Base-by-base conservation (phyloP, 2,329 filamentous ascomycete genomes). In the Aureobasidium mangrovei region DNA sequence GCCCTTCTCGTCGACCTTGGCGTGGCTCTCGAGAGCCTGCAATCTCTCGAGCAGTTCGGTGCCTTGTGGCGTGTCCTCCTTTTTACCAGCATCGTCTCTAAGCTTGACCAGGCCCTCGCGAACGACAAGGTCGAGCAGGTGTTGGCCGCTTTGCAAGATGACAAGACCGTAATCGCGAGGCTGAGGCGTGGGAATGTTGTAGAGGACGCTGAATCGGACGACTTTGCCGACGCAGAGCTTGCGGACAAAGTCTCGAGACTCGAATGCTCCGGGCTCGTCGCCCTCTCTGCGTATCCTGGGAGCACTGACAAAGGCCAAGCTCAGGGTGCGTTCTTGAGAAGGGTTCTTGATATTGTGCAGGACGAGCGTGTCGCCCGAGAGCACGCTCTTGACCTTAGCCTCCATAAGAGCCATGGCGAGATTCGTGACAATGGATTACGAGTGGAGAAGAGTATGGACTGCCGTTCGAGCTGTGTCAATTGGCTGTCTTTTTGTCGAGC, bases 71-170 rank as follows among this genome's bases (percentile, higher is more conserved):
- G 84, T 83, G 56, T 96, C 90, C 61, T 96, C 91, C 67, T 91
- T 93, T 60, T 86, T 85, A 58, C 90, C 91, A 56, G 91, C 91
- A 70, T 98, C 93, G 64, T 98, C 93, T 60, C 93, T 84, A 57
- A 98, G 80, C 73, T 93, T 95, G 59, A 90, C 75, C 90, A 91
- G 96, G 61, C 93, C 93, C 64, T 90, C 88, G 66, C 88, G 84
- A 60, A 97, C 82, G 56, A 86, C 79, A 59, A 87, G 82, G 60
- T 97, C 90, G 18, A 93, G 91, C 48, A 98, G 72, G 54, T 81
- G 76, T 32, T 82, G 82, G 47, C 89, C 89, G 64, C 88, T 85
- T 58, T 85, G 83, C 52, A 96, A 77, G 59, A 81, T 80, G 57
- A 89, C 84, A 59, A 83, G 79, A 60, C 91, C 93, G 67, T 96